Evolutionary conservation across 2,329 filamentous ascomycete species (phyloP), one percentile per base, ranked within the genome.

Genomic region (Alternaria angustiovoidea): DNA sequence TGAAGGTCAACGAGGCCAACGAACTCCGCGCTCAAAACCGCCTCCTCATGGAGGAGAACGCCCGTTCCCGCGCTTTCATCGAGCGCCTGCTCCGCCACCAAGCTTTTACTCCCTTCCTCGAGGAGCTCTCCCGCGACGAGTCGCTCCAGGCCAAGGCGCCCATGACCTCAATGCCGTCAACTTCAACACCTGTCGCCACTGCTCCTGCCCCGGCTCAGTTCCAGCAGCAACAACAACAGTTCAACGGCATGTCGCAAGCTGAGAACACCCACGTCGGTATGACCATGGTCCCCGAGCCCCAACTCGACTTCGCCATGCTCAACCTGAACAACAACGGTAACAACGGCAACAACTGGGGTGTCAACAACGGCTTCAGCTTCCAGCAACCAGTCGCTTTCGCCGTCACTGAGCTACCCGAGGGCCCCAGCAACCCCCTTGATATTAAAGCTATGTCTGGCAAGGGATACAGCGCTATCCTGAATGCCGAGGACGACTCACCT

Each of bases 31-130:
- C 86, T 36, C 89, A 96, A 80, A 98, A 97, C 83, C 87, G 88
- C 49, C 89, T 91, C 38, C 86, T 99, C 18, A 82, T 88, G 68
- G 92, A 96, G 47, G 93, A 97, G 84, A 96, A 96, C 81, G 89
- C 89, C 74, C 91, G 92, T 5, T 94, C 92, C 7, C 86, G 92
- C 14, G 90, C 92, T 7, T 96, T 98, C 80, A 82, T 93, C 87
- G 65, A 90, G 87, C 81, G 94, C 75, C 85, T 97, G 44, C 81
- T 84, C 39, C 81, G 81, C 62, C 82, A 84, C 74, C 80, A 81
- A 56, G 75, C 81, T 64, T 74, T 84, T 75, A 76, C 78, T 66
- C 81, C 81, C 39, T 84, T 84, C 78, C 73, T 80, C 20, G 78
- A 80, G 61, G 78, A 80, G 52, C 67, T 80, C n/a, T 78, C 75